Evolutionary conservation across 495 filamentous ascomycete species (phyloP), one percentile per base, ranked within the genome.

Genomic region (Lasiosphaeria ovina): DNA sequence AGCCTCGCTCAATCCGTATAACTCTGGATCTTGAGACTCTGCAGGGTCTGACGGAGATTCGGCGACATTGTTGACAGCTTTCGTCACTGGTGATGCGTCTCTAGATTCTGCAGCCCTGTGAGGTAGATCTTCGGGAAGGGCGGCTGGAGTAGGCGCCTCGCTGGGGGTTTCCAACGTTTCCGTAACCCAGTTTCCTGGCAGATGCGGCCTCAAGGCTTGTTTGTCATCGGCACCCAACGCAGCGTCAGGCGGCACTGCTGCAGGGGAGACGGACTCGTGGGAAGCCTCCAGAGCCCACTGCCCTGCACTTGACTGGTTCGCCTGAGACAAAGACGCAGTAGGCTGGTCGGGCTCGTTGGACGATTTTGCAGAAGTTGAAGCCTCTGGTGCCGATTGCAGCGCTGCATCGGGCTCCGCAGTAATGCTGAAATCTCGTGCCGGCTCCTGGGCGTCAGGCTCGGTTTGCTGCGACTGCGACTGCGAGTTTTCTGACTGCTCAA

Each of bases 141-240:
- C 58, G 40, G 48, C 47, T 3, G 17, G 66, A 47, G 66, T 40
- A 38, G 74, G 58, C 12, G 34, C 40, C 32, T 74, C 70, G 4
- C 66, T 65, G 32, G 69, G 67, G 12, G 62, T 66, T 48, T 72
- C 74, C 6, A 77, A 76, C 34, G 80, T 80, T 66, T 81, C 87
- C 14, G 85, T 82, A 36, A 84, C 82, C 87, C 86, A 89, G 52
- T 78, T 81, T 9, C 87, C 87, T 16, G 87, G 87, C 36, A 90
- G 69, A 38, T 77, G 78, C 35, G 87, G 87, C 52, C 86, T 75
- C 52, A 57, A 17, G 31, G 83, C 79, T 50, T 74, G 82, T 59
- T 75, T 68, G 62, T 62, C 63, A 40, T 67, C 66, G n/a, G 55
- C 55, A 36, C 6, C n/a, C 49, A 55, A 47, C 45, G 66, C 55